Evolutionary conservation across 345 rosid genomes (phyloP), one percentile per base, ranked within the genome.

Genomic region (Eucalyptus tenuipes): DNA sequence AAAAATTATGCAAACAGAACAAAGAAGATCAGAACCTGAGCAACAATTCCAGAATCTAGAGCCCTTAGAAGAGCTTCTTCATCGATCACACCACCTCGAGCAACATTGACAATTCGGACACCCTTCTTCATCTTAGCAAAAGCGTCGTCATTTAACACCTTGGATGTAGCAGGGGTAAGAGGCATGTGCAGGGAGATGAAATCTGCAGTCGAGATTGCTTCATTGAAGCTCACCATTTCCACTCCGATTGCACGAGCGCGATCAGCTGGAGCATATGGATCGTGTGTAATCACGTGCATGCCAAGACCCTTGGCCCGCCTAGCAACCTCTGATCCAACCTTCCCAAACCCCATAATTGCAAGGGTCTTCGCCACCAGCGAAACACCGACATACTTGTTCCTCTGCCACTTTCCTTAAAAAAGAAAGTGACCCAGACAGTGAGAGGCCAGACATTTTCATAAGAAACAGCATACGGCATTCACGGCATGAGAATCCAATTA

Each of bases 161-260:
- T 93, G 15, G 90, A 88, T 33, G 93, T 91, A 25, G 91, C 89
- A 27, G 92, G 90, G 27, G 92, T 92, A 47, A 92, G 92, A 25
- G 93, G 94, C 94, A 93, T 93, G 89, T 92, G 94, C 89, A 93
- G 61, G 64, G 93, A 93, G 89, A 93, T 89, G 89, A 93, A 90
- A 85, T 92, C 93, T 0, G 93, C 92, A 22, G 92, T 89, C 29
- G 91, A 53, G 31, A 93, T 86, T 87, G 94, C 93, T 88, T 93
- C 90, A 44, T 91, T 92, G 75, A 91, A 91, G 85, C 89, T 87
- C 87, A 93, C 91, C 85, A 93, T 81, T 87, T 81, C 91, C 50
- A 90, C 92, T 52, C 92, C 92, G 25, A 88, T 81, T 22, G 92
- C 92, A 47, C 89, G 91, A 2, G 93, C 93, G 16, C 94, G 90